Conservation (phyloP, 495 filamentous ascomycete genomes). For the Aspergillus sclerotioniger region DNA sequence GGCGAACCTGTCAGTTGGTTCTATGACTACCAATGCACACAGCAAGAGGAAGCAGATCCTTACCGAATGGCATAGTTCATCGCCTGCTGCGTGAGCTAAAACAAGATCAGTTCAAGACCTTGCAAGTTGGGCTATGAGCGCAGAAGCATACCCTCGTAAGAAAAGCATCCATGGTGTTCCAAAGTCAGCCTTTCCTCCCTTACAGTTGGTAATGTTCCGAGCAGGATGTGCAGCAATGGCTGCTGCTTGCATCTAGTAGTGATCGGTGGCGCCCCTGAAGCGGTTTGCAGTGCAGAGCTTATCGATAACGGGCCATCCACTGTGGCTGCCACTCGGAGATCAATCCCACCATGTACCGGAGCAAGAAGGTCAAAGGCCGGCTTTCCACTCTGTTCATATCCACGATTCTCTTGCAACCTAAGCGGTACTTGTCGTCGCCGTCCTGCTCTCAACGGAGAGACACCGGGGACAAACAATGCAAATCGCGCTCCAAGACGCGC, state of each 20-base stretch:
- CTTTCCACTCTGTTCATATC: not conserved
- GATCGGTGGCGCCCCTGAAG: constrained; percentile 13
- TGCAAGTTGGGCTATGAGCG: not conserved
- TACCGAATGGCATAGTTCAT: constrained; percentile 87
- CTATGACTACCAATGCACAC: not conserved
- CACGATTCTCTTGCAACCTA: not conserved
- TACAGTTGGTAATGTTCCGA: too few relatives aligned
- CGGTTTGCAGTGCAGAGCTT: constrained; percentile 24
- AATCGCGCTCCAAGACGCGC: not conserved
- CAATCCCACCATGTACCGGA: not conserved
- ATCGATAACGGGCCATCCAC: constrained; percentile 37
- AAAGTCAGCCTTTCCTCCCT: not conserved
- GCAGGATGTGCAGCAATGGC: constrained; percentile 2
- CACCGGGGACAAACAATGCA: constrained; percentile 10
- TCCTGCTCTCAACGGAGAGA: not conserved
- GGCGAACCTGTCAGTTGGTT: constrained; percentile 13
- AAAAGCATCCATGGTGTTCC: constrained; percentile 71
- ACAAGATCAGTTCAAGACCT: constrained; percentile 17
- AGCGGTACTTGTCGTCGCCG: too few relatives aligned
- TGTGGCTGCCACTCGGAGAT: constrained; percentile 9
- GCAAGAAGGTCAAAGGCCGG: not conserved
- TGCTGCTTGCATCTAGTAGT: not conserved
- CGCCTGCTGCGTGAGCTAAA: constrained; percentile 72
- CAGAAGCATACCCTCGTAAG: constrained; percentile 56
- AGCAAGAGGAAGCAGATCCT: not conserved